phyloP scores from a whole-genome alignment of 2,329 filamentous ascomycete genomes.

The Penicillium palitans region DNA sequence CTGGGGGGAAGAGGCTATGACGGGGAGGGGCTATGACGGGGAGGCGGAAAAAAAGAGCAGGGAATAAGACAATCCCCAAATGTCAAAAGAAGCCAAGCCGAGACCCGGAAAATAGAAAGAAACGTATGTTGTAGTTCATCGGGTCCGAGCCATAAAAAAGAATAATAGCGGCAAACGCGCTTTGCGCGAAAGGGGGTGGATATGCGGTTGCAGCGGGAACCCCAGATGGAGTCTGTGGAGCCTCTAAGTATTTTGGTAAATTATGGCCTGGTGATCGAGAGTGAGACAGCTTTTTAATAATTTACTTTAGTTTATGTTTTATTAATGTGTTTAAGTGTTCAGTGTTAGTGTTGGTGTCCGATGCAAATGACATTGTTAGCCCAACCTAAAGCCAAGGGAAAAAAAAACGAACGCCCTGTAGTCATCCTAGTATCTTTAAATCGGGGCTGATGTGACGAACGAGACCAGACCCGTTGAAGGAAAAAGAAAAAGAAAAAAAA shows the following conservation, averaged over 20 bases:
- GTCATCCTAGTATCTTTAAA: neutral
- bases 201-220: conserved; percentile 38
- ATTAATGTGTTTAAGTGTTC: neutral
- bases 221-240: conserved; percentile 28
- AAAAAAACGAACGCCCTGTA: neutral
- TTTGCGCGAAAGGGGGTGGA: conserved; percentile 33
- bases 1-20: neutral
- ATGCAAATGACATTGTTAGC: neutral
- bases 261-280: conserved; percentile 18
- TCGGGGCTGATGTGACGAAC: conserved; percentile 15
- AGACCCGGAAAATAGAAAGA: neutral
- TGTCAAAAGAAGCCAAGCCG: neutral
- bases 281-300: neutral
- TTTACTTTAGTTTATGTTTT: neutral
- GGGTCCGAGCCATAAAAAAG: neutral
- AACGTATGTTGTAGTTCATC: neutral
- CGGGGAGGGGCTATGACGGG: conserved; percentile 5
- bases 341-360: neutral
- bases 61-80: neutral
- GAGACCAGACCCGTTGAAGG: conserved; percentile 10
- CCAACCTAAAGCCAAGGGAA: neutral
- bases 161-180: conserved; percentile 41
- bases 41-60: neutral
- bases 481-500: neutral
- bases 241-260: conserved; percentile 3